Base-by-base conservation (phyloP, 2,329 filamentous ascomycete species). In the Mycosphaerella arachidis region DNA sequence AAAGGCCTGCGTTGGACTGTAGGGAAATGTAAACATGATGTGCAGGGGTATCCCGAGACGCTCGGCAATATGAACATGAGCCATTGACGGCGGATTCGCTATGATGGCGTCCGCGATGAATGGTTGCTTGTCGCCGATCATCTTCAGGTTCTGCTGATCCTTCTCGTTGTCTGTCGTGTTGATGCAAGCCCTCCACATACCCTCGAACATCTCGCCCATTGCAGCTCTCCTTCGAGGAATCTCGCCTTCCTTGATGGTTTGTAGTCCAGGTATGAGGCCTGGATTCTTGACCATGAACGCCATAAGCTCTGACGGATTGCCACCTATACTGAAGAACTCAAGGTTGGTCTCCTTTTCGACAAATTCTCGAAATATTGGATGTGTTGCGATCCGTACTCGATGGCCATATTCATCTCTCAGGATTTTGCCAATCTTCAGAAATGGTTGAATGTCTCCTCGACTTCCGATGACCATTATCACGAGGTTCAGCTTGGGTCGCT, bases 251-350 rank as follows among this genome's bases (percentile, higher is more conserved):
- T 84, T 86, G 57, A 93, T 83, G 0, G 87, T 88, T 63, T 90
- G 84, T 27, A 92, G 76, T 1, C 82, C 88, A 0, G 90, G 90
- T 1, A 94, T 88, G 73, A 93, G 80, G 4, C 89, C 89, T 0
- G 81, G 89, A 68, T 93, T 92, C 76, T 91, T 91, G 35, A 92
- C 89, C 90, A 94, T 93, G 72, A 92, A 93, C 0, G 88, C 87
- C 90, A 93, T 93, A 1, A 94, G 78, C 73, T 92, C 89, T 0
- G 87, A 85, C 1, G 90, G 90, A 67, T 93, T 86, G 1, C 90
- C 90, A 1, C 90, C 90, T 1, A 92, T 84, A 1, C 84, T 87
- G 74, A 92, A 93, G 75, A 93, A 93, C 67, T 93, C 90, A 0
- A 93, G 79, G 0, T 86, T 87, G 13, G 77, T 86, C 63, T 91